Conservation (phyloP, 2,329 filamentous ascomycete genomes). For the Cordyceps javanica region DNA sequence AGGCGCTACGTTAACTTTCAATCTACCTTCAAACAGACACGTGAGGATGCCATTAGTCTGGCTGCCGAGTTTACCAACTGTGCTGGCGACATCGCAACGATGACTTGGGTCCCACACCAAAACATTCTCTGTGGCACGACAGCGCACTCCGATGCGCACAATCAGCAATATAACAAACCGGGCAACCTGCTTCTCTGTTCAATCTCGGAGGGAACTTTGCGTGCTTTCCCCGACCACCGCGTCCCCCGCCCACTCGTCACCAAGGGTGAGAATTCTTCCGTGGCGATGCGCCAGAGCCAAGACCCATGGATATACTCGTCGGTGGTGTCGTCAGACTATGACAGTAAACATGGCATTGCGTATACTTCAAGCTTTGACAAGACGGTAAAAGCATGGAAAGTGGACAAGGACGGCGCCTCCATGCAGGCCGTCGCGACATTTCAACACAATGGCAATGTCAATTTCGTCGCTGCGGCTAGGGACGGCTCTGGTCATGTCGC, state of each 20-base stretch:
- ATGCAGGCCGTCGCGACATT: conserved; percentile 44
- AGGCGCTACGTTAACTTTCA: conserved; percentile 38
- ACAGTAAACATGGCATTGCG: conserved; percentile 35
- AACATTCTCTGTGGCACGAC: conserved; percentile 57
- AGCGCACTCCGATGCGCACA: conserved; percentile 55
- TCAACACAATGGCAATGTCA: conserved; percentile 52
- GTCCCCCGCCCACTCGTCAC: conserved; percentile 48
- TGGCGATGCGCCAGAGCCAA: conserved; percentile 52
- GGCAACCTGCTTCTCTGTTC: conserved; percentile 57
- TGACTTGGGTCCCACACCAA: conserved; percentile 50
- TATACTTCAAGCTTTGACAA: conserved; percentile 58
- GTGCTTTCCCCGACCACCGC: conserved; percentile 50
- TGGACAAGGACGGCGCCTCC: conserved; percentile 28
- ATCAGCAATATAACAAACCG: conserved; percentile 61
- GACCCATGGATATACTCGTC: conserved; percentile 60
- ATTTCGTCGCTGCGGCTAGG: conserved; percentile 53
- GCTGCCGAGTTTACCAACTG: conserved; percentile 53
- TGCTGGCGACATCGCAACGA: conserved; percentile 54
- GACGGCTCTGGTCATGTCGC: conserved; percentile 45
- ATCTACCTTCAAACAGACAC: conserved; percentile 36
- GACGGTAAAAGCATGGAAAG: conserved; percentile 54
- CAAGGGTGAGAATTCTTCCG: conserved; percentile 48
- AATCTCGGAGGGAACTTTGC: conserved; percentile 35
- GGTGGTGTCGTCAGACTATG: conserved; percentile 56
- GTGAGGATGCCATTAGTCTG: conserved; percentile 47